Conservation (phyloP, 2,329 filamentous ascomycete genomes). For the Penicillium brasilianum region DNA sequence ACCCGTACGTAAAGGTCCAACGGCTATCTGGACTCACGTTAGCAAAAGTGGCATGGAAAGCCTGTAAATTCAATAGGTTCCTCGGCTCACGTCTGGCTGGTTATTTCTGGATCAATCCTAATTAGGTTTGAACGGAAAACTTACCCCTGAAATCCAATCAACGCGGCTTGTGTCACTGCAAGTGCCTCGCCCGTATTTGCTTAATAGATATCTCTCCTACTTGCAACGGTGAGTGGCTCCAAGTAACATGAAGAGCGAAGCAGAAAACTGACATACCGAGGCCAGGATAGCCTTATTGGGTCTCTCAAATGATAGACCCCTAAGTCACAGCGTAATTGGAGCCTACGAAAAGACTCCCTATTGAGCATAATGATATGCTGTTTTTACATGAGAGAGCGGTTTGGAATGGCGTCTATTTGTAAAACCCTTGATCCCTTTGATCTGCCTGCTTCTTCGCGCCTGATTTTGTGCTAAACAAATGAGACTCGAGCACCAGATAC, state of each 20-base stretch:
- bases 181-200: constrained; percentile 25
- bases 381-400: constrained; percentile 51
- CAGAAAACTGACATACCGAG: constrained; percentile 20
- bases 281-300: constrained; percentile 33
- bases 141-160: constrained; percentile 36
- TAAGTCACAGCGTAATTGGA: constrained; percentile 23
- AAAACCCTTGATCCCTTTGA: neutral
- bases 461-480: constrained; percentile 24
- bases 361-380: constrained; percentile 48
- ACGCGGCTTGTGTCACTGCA: constrained; percentile 34
- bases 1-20: neutral
- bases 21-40: constrained; percentile 16
- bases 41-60: constrained; percentile 37
- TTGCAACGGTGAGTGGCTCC: neutral
- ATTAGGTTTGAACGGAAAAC: neutral
- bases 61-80: constrained; percentile 33
- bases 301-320: constrained; percentile 30
- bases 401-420: constrained; percentile 49
- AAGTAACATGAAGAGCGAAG: neutral
- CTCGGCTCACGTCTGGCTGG: constrained; percentile 22
- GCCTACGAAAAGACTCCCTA: constrained; percentile 33
- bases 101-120: neutral
- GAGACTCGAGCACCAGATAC: constrained; percentile 39
- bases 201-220: constrained; percentile 35
- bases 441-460: constrained; percentile 5